Evolutionary conservation across 177 flowering plant genomes (phyloP), one percentile per base, ranked within the genome.

Genomic region (Vitis hybrid): DNA sequence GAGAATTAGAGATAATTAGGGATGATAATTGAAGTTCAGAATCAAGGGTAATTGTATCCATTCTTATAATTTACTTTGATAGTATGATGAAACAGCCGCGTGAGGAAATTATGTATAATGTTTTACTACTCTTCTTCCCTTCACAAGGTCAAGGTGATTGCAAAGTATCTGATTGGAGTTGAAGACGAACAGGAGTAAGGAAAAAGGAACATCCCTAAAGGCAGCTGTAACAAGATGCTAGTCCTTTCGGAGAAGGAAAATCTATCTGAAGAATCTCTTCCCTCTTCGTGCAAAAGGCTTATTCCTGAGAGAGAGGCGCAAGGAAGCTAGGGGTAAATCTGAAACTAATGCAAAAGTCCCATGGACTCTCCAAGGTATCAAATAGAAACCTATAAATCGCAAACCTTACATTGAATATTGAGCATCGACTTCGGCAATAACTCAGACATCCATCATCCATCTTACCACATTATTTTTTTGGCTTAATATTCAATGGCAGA

Each of bases 361-460:
- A n/a, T 17, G 30, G 54, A 17, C 58, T 70, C 65, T 73, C 69
- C 69, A 71, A 79, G 64, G 84, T 67, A 79, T 78, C 83, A 19
- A 62, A 69, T 32, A 7, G 54, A 67, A 64, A 74, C 57, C 64
- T 75, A 75, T 70, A 55, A 69, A 73, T 56, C 13, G 60, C 48
- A 11, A 3, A 63, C 7, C n/a, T 32, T 67, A 9, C 11, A 35
- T 67, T 60, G 46, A 8, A 50, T 15, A 1, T 35, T 32, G 32
- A 56, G 50, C 67, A 64, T 60, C 62, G 12, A 60, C 51, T 17
- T 55, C 27, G 13, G 12, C n/a, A 30, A 59, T 2, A 49, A 72
- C 30, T 11, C 48, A 56, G 49, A 13, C 48, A 57, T 14, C 1
- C 32, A 60, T 17, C 30, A 2, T 35, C 67, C 35, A 52, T 35